Percentiles rank a stretch among this genome's conserved stretches.
Conservation (phyloP, 257 asterid genomes). For the Gentiana dahurica region DNA sequence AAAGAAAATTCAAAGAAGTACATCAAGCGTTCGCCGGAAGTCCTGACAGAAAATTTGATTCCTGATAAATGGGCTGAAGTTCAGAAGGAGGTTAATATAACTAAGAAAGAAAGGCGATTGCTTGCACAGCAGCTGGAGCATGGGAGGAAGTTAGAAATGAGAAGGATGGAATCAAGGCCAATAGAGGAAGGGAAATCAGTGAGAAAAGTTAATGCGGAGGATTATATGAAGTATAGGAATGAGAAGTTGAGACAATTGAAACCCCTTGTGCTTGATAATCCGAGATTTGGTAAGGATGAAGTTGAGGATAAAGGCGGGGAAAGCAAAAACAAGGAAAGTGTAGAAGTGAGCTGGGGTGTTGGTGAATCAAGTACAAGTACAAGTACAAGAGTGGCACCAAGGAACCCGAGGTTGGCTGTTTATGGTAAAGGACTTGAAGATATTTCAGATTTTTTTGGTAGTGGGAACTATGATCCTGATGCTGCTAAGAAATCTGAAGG, state of each 20-base stretch:
- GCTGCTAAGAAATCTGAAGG: slow-evolving; percentile 43
- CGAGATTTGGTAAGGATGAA: slow-evolving; percentile 18
- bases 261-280: slow-evolving; percentile 66
- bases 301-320: slow-evolving; percentile 8
- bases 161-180: slow-evolving; percentile 49
- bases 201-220: slow-evolving; percentile 17
- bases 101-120: slow-evolving; percentile 80
- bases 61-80: slow-evolving; percentile 75
- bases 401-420: slow-evolving; percentile 84
- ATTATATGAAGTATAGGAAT: slow-evolving; percentile 30
- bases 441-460: slow-evolving; percentile 51
- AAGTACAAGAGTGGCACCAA: slow-evolving; percentile 54
- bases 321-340: slow-evolving; percentile 10
- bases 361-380: slow-evolving; percentile 24
- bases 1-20: slow-evolving; percentile 8
- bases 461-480: slow-evolving; percentile 45
- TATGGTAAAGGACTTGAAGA: slow-evolving; percentile 84
- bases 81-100: slow-evolving; percentile 56
- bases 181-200: slow-evolving; percentile 11
- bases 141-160: slow-evolving; percentile 57
- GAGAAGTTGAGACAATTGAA: slow-evolving; percentile 60
- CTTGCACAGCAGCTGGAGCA: slow-evolving; percentile 49
- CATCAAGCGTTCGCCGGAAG: slow-evolving; percentile 1
- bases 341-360: slow-evolving; percentile 14
- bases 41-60: slow-evolving; percentile 56